These are phyloP conservation scores for Lachnellula willkommii DNA, from an alignment of 2,329 filamentous ascomycete species.

Conservation along the genomic window DNA sequence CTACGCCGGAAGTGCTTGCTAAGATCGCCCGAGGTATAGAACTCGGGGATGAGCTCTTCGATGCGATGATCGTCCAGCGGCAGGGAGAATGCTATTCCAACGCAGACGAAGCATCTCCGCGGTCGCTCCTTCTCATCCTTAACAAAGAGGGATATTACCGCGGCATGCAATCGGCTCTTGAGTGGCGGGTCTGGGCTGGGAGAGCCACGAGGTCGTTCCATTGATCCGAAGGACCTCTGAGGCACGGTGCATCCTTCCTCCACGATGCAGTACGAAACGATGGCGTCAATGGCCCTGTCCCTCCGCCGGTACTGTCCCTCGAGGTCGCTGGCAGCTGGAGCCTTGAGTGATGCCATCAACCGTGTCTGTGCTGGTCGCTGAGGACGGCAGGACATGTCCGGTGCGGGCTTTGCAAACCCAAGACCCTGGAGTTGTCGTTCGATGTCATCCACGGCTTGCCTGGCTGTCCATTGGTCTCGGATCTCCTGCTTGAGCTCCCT, in stretches of 20 bases:
- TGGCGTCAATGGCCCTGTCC: not conserved
- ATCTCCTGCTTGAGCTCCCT: not conserved
- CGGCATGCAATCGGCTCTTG: not conserved
- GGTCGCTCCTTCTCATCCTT: not conserved
- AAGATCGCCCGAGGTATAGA: not conserved
- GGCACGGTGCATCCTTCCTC: not conserved
- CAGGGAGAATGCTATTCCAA: not conserved
- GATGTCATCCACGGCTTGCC: not conserved
- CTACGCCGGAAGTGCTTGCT: not conserved
- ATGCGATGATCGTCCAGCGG: not conserved
- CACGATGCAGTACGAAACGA: not conserved
- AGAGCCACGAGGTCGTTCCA: not conserved
- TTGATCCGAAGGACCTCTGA: not conserved
- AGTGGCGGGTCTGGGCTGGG: not conserved
- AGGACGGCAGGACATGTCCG: not conserved
- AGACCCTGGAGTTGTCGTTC: not conserved
- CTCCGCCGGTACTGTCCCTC: not conserved
- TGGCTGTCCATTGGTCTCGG: not conserved
- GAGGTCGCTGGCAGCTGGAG: not conserved
- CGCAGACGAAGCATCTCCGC: not conserved
- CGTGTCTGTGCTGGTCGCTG: not conserved
- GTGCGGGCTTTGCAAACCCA: not conserved
- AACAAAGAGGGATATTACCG: not conserved
- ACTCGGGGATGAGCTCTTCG: not conserved
- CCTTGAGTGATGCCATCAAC: not conserved